Evolutionary conservation across 192 early-diverging fungal genomes (phyloP).

Genomic region (Backusella morwellensis): DNA sequence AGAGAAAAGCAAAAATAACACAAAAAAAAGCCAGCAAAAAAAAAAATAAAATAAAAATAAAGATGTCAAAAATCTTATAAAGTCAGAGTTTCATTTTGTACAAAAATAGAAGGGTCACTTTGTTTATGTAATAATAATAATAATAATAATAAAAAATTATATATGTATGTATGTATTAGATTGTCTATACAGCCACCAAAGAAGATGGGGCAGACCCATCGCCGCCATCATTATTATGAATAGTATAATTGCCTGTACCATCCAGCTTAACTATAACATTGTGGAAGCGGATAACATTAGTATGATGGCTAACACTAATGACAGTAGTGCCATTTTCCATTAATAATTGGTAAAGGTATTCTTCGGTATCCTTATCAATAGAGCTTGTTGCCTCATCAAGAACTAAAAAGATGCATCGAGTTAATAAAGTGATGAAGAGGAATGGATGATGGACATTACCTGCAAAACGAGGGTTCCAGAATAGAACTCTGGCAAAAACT

Average conservation of each 20-base stretch:
- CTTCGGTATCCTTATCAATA: constrained; percentile 54
- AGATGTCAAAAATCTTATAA: too few relatives aligned
- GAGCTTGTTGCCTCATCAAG: constrained; percentile 72
- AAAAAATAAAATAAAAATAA: not conserved
- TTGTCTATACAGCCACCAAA: not conserved
- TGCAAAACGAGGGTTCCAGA: constrained; percentile 71
- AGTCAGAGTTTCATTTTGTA: too few relatives aligned
- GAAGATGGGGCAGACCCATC: not conserved
- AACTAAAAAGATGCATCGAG: constrained; percentile 31
- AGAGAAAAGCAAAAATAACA: not conserved
- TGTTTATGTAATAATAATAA: not conserved
- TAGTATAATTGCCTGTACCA: constrained; percentile 33
- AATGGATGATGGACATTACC: constrained; percentile 33
- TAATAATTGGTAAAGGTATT: constrained; percentile 54
- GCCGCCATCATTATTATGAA: not conserved
- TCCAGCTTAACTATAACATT: constrained; percentile 36
- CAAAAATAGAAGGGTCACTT: too few relatives aligned
- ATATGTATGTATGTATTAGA: not conserved
- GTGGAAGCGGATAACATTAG: constrained; percentile 52
- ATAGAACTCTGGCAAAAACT: constrained; percentile 68
- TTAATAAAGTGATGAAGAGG: constrained; percentile 16
- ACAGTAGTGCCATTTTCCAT: constrained; percentile 73
- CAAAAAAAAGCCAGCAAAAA: not conserved
- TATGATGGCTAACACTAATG: constrained; percentile 88
- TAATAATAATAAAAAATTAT: not conserved